A percentile compares a stretch with the other conserved stretches of the same genome.
phyloP scores from a whole-genome alignment of 345 rosid species.

The Syzygium grande region DNA sequence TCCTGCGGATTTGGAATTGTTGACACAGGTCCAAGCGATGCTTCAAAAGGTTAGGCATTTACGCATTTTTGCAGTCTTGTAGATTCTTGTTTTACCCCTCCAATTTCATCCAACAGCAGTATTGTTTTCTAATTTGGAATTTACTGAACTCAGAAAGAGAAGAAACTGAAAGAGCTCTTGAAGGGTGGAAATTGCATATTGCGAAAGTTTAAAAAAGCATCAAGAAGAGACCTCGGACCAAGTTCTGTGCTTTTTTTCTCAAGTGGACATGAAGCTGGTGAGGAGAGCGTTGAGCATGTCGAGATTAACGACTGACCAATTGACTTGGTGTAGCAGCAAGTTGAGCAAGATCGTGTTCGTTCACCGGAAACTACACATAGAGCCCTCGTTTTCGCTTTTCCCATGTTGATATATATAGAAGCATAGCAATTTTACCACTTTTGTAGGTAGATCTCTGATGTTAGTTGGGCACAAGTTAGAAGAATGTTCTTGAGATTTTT shows the following conservation, averaged over 20 bases:
- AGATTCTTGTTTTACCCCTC: not conserved
- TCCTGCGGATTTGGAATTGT: constrained; percentile 32
- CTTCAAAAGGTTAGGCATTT: constrained; percentile 55
- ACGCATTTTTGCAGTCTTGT: not conserved
- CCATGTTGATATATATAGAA: constrained; percentile 27
- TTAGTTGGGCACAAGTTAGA: not conserved
- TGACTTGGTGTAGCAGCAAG: constrained; percentile 71
- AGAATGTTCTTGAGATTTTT: not conserved
- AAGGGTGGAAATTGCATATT: constrained; percentile 52
- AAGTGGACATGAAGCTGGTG: constrained; percentile 83
- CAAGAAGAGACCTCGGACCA: constrained; percentile 41
- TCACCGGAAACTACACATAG: constrained; percentile 58
- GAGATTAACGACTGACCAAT: constrained; percentile 60
- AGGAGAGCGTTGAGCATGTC: constrained; percentile 82
- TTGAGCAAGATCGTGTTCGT: constrained; percentile 57
- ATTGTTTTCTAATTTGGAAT: not conserved
- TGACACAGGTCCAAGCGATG: constrained; percentile 36
- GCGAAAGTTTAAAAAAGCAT: constrained; percentile 31
- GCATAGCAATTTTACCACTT: not conserved
- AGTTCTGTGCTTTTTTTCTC: constrained; percentile 74
- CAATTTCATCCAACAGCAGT: not conserved
- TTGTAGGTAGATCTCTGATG: not conserved
- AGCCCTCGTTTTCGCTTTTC: constrained; percentile 66
- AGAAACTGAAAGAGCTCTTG: constrained; percentile 43
- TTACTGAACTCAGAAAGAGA: constrained; percentile 45